Percentiles rank a stretch among this genome's conserved stretches.
Evolutionary conservation across 352 stramenopile genomes (phyloP).

Genomic region (Phytophthora quininea): DNA sequence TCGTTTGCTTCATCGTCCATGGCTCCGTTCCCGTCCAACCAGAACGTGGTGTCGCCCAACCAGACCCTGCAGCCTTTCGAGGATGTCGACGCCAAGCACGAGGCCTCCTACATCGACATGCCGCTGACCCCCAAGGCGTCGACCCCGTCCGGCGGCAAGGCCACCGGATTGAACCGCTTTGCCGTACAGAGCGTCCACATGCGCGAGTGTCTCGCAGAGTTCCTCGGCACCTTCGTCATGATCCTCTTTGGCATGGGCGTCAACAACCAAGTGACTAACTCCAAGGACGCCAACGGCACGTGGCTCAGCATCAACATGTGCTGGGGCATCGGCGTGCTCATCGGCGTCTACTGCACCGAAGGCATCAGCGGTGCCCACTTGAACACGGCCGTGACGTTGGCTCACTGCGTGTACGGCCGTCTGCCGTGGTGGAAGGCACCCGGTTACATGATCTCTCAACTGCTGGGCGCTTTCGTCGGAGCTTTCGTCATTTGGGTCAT

Average conservation of each 20-base stretch:
- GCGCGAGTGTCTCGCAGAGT: conserved; percentile 53
- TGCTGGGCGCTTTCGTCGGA: conserved; percentile 41
- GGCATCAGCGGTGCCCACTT: conserved; percentile 55
- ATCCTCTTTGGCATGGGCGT: conserved; percentile 62
- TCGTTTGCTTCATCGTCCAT: conserved; percentile 2
- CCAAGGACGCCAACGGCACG: conserved; percentile 46
- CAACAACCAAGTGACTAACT: conserved; percentile 62
- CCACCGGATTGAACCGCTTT: conserved; percentile 11
- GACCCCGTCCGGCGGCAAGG: background rate
- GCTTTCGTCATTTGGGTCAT: conserved; percentile 45
- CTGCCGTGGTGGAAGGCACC: conserved; percentile 53
- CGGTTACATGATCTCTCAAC: conserved; percentile 47
- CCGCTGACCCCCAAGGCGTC: conserved; percentile 21
- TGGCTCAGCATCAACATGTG: conserved; percentile 64
- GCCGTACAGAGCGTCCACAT: conserved; percentile 35
- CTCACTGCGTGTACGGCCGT: conserved; percentile 38
- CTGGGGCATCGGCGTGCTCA: conserved; percentile 52
- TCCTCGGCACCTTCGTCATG: conserved; percentile 49
- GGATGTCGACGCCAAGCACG: conserved; percentile 21
- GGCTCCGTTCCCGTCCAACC: conserved; percentile 24
- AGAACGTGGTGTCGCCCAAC: conserved; percentile 20
- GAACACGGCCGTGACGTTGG: conserved; percentile 58
- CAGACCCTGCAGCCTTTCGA: conserved; percentile 19
- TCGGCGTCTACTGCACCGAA: conserved; percentile 53
- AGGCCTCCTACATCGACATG: conserved; percentile 25